Conservation (phyloP, 23 red algal species). For the Gracilariopsis chorda region DNA sequence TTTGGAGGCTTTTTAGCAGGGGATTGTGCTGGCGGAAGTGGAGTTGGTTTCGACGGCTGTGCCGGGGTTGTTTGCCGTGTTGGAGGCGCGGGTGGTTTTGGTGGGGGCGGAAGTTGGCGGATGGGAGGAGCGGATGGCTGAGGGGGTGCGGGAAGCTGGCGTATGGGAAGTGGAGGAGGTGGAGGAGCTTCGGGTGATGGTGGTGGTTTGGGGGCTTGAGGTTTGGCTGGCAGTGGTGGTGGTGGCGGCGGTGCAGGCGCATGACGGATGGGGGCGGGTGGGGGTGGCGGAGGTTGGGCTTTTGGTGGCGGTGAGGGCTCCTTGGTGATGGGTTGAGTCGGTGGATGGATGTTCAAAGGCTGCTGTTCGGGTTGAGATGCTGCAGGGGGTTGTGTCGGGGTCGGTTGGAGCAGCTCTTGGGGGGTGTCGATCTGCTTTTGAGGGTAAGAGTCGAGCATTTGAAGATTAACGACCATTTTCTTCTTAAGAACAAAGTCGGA, state of each 20-base stretch:
- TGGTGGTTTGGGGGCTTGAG: not conserved
- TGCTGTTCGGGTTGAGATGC: too few species aligned
- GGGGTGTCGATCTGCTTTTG: too few species aligned
- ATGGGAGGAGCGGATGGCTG: not conserved
- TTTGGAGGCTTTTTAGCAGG: too few species aligned
- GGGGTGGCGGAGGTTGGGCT: not conserved
- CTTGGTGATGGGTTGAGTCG: not conserved
- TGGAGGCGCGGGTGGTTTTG: not conserved
- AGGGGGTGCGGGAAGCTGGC: not conserved
- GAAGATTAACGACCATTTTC: constrained; percentile 1
- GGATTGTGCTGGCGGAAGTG: not conserved
- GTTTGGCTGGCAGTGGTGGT: not conserved
- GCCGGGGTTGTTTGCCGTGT: too few species aligned
- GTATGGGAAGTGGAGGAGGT: not conserved
- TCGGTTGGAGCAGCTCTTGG: too few species aligned
- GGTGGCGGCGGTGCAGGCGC: not conserved
- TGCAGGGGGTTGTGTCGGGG: too few species aligned
- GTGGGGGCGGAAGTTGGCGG: not conserved
- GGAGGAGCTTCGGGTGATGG: not conserved
- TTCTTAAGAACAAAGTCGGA: not conserved
- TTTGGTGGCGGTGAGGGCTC: not conserved
- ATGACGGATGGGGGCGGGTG: not conserved
- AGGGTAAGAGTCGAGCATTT: not conserved
- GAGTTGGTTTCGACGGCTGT: not conserved
- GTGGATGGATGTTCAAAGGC: not conserved